Evolutionary conservation across 176 grass and related monocot genomes (phyloP), one percentile per base, ranked within the genome.

Genomic region (Thinopyrum elongatum): DNA sequence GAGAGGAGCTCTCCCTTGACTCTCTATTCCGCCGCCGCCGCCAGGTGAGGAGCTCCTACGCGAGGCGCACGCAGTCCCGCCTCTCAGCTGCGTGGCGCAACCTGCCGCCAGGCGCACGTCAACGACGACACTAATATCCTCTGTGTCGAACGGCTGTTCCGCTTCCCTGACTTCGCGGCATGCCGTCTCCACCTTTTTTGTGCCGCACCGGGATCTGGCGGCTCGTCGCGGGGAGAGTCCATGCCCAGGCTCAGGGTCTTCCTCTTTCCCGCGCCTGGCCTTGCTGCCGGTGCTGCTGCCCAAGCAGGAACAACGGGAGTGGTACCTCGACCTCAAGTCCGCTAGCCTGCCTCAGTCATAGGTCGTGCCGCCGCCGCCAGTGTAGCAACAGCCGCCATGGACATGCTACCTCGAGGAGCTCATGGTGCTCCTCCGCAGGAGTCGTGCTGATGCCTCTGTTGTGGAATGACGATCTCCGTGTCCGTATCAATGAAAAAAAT

Each of bases 241-340:
- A 90, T 88, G 7, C 78, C 90, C 15, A 87, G 93, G 21, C 59
- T 98, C 10, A 91, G 96, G 83, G 91, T 98, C 65, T 95, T 98
- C 84, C 93, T 98, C 90, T 98, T 95, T 87, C 16, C 90, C 90
- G 19, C 83, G 74, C 17, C 76, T 31, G 30, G 87, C 91, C 4
- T 80, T 79, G 21, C 87, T 33, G 34, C 34, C 34, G 34, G 5
- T 5, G 0, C 34, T 35, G 42, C 82, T 38, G 36, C 36, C 36
- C 7, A 38, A 92, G 83, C 68, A 86, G 42, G 89, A 98, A 7
- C 93, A 93, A 4, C 89, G 91, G 8, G 68, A 70, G 10, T 17
- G 78, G 69, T 72, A 14, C 36, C 35, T 95, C 57, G 90, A 98
- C 80, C 81, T 94, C 69, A 98, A 89, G 90, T 83, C 88, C 51